These are phyloP conservation scores for Ogataea paradorogensis DNA, from an alignment of 805 yeast genomes.

Conservation along the genomic window DNA sequence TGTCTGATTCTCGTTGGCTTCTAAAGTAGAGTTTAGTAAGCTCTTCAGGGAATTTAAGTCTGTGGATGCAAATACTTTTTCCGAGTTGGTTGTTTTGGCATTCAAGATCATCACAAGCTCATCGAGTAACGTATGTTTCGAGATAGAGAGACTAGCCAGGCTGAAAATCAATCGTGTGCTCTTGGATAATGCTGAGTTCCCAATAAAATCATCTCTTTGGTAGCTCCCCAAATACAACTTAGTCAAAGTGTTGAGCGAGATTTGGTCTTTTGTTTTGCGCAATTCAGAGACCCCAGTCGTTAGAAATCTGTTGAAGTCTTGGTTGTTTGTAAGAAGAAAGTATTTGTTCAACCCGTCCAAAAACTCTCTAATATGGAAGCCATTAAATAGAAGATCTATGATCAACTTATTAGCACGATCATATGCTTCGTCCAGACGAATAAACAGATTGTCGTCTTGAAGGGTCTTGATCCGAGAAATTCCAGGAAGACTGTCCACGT, in stretches of 20 bases:
- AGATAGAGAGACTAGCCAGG: constrained; percentile 17
- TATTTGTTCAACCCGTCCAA: constrained; percentile 51
- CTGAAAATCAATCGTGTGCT: constrained; percentile 25
- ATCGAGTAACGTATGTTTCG: constrained; percentile 21
- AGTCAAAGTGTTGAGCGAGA: constrained; percentile 33
- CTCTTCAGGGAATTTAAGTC: constrained; percentile 43
- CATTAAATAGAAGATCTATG: constrained; percentile 54
- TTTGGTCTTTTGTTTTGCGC: constrained; percentile 31
- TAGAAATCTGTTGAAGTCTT: constrained; percentile 51
- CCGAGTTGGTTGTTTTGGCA: constrained; percentile 54
- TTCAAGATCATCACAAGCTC: constrained; percentile 49
- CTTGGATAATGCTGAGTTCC: constrained; percentile 14
- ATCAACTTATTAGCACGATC: constrained; percentile 62
- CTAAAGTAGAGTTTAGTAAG: constrained; percentile 43
- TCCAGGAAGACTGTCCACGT: constrained; percentile 15
- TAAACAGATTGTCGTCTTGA: constrained; percentile 40
- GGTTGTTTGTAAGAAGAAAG: constrained; percentile 55
- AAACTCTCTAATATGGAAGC: constrained; percentile 52
- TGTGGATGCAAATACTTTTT: constrained; percentile 44
- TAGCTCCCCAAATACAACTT: constrained; percentile 28
- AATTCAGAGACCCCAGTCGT: constrained; percentile 52
- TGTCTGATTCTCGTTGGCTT: constrained; percentile 22
- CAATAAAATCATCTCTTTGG: constrained; percentile 12
- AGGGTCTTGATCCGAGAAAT: constrained; percentile 18
- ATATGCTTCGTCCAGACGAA: constrained; percentile 60